phyloP scores from a whole-genome alignment of 345 rosid species.

The Geranium brycei region DNA sequence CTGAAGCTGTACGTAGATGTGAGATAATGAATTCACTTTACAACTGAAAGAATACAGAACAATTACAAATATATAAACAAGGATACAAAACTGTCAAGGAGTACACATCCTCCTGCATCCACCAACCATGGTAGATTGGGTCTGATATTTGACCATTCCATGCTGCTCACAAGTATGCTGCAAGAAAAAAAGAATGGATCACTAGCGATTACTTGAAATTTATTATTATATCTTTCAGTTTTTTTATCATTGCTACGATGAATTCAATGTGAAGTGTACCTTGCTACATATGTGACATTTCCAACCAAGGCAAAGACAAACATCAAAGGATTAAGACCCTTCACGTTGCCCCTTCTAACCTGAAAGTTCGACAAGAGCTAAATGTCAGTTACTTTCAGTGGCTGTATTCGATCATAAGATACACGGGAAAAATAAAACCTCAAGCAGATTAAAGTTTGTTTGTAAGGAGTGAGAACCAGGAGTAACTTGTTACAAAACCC shows the following conservation, averaged over 20 bases:
- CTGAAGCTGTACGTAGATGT: background rate
- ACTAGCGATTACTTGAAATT: too few relatives aligned
- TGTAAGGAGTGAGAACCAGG: too few relatives aligned
- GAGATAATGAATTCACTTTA: too few relatives aligned
- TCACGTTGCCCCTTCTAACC: slow-evolving; percentile 63
- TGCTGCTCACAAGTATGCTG: slow-evolving; percentile 56
- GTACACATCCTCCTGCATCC: slow-evolving; percentile 74
- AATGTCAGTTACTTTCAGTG: slow-evolving; percentile 1
- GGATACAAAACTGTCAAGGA: slow-evolving; percentile 72
- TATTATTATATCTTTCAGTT: too few relatives aligned
- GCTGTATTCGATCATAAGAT: background rate
- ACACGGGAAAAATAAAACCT: too few relatives aligned
- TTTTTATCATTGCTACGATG: background rate
- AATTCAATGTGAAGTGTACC: slow-evolving; percentile 22
- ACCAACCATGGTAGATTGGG: slow-evolving; percentile 81
- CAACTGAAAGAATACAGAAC: background rate
- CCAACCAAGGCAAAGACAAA: slow-evolving; percentile 74
- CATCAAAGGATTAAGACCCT: slow-evolving; percentile 84
- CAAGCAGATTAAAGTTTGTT: too few relatives aligned
- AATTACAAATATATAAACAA: background rate
- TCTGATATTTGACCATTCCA: slow-evolving; percentile 49
- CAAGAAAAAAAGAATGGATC: slow-evolving; percentile 5
- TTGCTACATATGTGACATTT: slow-evolving; percentile 62
- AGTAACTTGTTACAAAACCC: too few relatives aligned
- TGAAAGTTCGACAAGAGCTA: slow-evolving; percentile 17